These are phyloP conservation scores for Flammula alnicola DNA, from an alignment of 1,284 basidiomycete genomes.

Conservation along the genomic window DNA sequence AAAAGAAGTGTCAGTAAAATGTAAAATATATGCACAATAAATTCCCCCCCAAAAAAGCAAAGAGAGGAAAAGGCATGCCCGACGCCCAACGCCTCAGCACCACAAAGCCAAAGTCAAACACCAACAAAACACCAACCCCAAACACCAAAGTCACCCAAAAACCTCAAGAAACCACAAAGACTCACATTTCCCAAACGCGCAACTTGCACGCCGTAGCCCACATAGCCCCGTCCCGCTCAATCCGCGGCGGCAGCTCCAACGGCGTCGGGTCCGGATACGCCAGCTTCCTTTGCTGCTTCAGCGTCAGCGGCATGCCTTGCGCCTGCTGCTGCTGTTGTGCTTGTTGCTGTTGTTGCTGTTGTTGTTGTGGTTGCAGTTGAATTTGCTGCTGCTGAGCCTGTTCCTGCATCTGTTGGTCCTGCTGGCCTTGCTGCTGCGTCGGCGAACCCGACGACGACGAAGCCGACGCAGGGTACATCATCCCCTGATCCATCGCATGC, in stretches of 20 bases:
- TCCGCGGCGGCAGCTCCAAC: conserved; percentile 24
- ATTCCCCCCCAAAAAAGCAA: conserved; percentile 6
- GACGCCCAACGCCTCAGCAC: too few species aligned
- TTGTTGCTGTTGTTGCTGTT: conserved; percentile 14
- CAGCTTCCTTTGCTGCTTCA: conserved; percentile 18
- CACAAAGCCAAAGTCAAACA: too few species aligned
- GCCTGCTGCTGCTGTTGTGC: conserved; percentile 14
- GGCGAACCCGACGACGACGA: too few species aligned
- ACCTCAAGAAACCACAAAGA: conserved; percentile 13
- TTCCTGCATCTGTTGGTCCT: conserved; percentile 1
- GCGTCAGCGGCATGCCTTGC: conserved; percentile 6
- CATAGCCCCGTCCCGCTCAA: conserved; percentile 26
- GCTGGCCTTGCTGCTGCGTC: conserved; percentile 5
- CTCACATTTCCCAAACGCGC: conserved; percentile 41
- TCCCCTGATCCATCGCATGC: too few species aligned
- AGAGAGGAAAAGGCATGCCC: conserved; percentile 11
- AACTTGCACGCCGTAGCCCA: conserved; percentile 43
- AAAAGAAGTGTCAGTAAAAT: conserved; percentile 10
- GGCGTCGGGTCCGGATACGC: conserved; percentile 12
- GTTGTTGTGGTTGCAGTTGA: too few species aligned
- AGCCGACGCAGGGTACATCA: too few species aligned
- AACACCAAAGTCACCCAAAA: too few species aligned
- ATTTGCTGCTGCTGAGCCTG: conserved; percentile 8
- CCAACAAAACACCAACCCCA: too few species aligned
- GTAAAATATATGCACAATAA: not conserved